Base-by-base conservation (phyloP, 1,284 basidiomycete species). In the Athelia psychrophila region DNA sequence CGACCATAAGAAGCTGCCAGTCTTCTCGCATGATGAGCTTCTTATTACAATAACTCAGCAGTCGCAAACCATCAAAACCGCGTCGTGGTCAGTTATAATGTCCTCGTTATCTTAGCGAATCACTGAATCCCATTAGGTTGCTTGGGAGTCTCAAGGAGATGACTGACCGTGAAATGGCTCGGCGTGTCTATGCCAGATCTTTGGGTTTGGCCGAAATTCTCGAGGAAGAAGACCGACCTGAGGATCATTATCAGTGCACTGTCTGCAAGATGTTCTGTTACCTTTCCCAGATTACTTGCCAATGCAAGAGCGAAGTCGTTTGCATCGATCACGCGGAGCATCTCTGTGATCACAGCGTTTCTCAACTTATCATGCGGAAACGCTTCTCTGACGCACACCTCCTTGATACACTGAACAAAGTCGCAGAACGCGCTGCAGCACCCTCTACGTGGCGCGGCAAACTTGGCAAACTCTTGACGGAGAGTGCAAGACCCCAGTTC, bases 11-110 rank as follows among this genome's bases (percentile, higher is more conserved):
- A 98, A 98, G 68, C 77, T 90, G 27, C 96, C 97, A 2, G 97
- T 99, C 5, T 99, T 99, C 72, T 98, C 95, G 24, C 97, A 99
- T 69, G 93, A 98, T 60, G 96, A 99, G 73, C 81, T 99, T 22
- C 78, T 99, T 57, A 84, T 98, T 64, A 98, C 95, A 16, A 95
- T 98, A 64, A 94, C 91, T 18, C 87, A 95, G 63, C 93, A 97
- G 69, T 95, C 94, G 4, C 84, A 89, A 54, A 88, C 91, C n/a
- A 94, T 97, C 62, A 88, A 89, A 66, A 97, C 95, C 22, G 93
- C 96, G 2, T 75, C 91, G 56, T 98, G 96, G 96, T 93, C 64
- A 57, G 88, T 73, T 42, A 16, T 35, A 32, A 54, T 23, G 47
- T 56, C 38, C 45, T 44, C 52, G n/a, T 36, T 32, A 30, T 51